Conservation (phyloP, 805 yeast genomes). For the Candida quercuum region DNA sequence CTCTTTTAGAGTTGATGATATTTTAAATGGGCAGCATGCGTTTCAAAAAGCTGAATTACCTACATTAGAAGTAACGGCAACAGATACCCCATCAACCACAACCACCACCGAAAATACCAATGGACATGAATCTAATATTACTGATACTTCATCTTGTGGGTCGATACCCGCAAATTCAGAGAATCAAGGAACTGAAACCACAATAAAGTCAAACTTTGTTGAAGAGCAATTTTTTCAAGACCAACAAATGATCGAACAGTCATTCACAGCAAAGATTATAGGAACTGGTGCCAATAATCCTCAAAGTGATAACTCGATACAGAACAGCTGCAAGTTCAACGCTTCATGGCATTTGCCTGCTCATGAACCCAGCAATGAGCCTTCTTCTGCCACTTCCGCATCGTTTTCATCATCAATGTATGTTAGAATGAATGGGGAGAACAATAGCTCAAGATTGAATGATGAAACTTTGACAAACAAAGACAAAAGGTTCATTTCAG, state of each 20-base stretch:
- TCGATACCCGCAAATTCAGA: not conserved
- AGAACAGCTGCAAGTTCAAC: slow-evolving; percentile 5
- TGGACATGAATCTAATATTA: not conserved
- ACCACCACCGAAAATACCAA: not conserved
- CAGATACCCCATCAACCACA: not conserved
- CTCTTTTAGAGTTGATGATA: slow-evolving; percentile 22
- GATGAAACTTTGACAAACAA: not conserved
- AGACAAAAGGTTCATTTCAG: no score
- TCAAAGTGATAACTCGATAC: slow-evolving; percentile 5
- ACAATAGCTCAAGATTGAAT: not conserved
- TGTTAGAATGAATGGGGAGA: not conserved
- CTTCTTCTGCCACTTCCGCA: not conserved
- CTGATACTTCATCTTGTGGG: no score
- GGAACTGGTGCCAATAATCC: no score
- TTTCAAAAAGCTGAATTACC: slow-evolving; percentile 23
- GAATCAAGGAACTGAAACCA: not conserved
- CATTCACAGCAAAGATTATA: no score
- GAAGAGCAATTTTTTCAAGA: no score
- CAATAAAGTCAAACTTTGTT: no score
- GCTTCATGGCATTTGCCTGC: not conserved
- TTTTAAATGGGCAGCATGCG: slow-evolving; percentile 29
- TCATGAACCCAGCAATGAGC: slow-evolving; percentile 1
- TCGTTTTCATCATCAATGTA: slow-evolving; percentile 7
- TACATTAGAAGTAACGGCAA: slow-evolving; percentile 3
- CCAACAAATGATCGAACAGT: no score